phyloP scores from a whole-genome alignment of 108 stramenopile genomes.

The Mediolabrus comicus region DNA sequence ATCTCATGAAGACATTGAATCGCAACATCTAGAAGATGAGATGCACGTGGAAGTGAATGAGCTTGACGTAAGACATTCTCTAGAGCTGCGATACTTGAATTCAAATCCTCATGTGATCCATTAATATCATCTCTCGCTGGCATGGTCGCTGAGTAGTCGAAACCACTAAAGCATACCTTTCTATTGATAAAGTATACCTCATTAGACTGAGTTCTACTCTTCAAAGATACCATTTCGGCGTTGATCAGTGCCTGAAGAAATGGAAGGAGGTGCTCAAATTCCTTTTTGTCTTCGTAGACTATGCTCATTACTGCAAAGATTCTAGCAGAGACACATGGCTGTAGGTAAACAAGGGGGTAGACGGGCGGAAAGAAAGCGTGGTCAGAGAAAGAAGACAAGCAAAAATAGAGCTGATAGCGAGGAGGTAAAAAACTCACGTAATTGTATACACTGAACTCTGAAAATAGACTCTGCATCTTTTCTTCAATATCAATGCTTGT shows the following conservation, averaged over 20 bases:
- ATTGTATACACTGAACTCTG: slow-evolving; percentile 27
- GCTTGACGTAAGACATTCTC: slow-evolving; percentile 24
- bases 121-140: slow-evolving; percentile 36
- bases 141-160: slow-evolving; percentile 45
- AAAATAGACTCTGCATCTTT: slow-evolving; percentile 19
- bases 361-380: too few species aligned
- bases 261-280: slow-evolving; percentile 32
- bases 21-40: slow-evolving; percentile 19
- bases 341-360: neutral
- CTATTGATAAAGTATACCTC: slow-evolving; percentile 42
- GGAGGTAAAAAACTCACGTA: slow-evolving; percentile 18
- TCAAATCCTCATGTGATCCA: slow-evolving; percentile 36
- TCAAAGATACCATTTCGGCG: slow-evolving; percentile 43
- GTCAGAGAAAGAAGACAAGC: too few species aligned
- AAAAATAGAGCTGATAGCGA: too few species aligned
- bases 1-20: slow-evolving; percentile 36
- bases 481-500: slow-evolving; percentile 15
- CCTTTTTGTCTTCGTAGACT: slow-evolving; percentile 3
- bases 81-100: slow-evolving; percentile 33
- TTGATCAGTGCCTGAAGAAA: slow-evolving; percentile 27
- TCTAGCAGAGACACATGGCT: slow-evolving; percentile 45
- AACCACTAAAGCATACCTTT: slow-evolving; percentile 47
- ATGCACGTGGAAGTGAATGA: slow-evolving; percentile 6
- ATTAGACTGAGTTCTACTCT: slow-evolving; percentile 16
- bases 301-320: slow-evolving; percentile 49